These are phyloP conservation scores for Mycena latifolia DNA, from an alignment of 768 basidiomycete species.

Conservation along the genomic window DNA sequence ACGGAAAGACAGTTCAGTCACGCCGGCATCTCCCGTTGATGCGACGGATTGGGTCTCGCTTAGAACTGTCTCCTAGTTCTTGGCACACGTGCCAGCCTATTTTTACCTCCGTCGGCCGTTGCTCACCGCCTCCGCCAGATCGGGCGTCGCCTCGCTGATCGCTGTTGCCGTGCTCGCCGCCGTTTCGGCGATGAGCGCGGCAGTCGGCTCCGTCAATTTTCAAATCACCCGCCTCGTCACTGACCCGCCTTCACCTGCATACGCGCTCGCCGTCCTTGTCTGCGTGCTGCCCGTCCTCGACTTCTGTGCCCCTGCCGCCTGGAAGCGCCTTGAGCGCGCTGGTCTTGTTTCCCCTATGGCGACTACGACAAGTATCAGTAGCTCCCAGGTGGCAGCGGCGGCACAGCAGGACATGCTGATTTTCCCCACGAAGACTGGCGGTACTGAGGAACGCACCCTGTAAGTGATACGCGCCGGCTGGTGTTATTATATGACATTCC, in stretches of 20 bases:
- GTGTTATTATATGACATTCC: neutral
- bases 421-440: conserved; percentile 8
- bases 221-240: neutral
- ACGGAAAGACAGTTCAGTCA: conserved; percentile 17
- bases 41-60: conserved; percentile 14
- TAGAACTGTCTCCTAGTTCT: conserved; percentile 10
- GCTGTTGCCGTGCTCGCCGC: conserved; percentile 24
- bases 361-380: neutral
- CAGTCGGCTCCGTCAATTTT: conserved; percentile 1
- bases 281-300: conserved; percentile 10
- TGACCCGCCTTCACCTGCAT: conserved; percentile 18
- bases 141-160: conserved; percentile 12
- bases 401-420: neutral
- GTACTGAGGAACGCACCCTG: conserved; percentile 9
- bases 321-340: neutral
- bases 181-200: conserved; percentile 7
- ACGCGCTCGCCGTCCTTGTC: neutral
- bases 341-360: conserved; percentile 2
- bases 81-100: conserved; percentile 1
- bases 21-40: conserved; percentile 7
- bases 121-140: conserved; percentile 1
- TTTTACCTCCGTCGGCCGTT: no score
- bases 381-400: conserved; percentile 10
- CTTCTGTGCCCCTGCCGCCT: conserved; percentile 5
- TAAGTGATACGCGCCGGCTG: no score